phyloP scores from a whole-genome alignment of 345 rosid species.

The Eucalyptus regnans region DNA sequence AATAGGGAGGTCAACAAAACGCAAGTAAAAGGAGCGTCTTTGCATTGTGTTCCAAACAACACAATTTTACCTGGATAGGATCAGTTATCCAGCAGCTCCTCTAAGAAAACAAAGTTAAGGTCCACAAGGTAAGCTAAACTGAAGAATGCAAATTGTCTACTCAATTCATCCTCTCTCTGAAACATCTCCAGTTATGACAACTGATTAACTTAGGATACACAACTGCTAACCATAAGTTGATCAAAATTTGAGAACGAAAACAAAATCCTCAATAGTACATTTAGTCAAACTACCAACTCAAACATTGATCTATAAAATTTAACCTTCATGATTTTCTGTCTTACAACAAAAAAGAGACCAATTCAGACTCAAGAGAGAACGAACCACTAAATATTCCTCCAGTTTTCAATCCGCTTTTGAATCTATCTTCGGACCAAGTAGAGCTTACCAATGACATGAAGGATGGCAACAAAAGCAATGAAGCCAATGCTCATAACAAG shows the following conservation, averaged over 20 bases:
- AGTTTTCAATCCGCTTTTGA: neutral
- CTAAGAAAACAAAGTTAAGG: neutral
- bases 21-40: neutral
- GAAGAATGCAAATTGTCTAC: neutral
- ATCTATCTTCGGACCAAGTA: constrained; percentile 46
- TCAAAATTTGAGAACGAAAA: neutral
- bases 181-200: neutral
- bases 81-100: neutral
- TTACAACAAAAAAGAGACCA: neutral
- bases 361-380: neutral
- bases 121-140: neutral
- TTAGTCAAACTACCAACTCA: neutral
- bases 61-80: neutral
- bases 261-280: neutral
- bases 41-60: neutral
- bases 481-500: constrained; percentile 90
- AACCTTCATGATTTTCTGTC: neutral
- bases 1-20: neutral
- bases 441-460: constrained; percentile 80
- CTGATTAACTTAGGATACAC: neutral
- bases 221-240: neutral
- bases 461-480: constrained; percentile 84
- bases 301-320: neutral
- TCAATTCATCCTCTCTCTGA: neutral
- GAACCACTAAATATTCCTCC: neutral